A percentile compares a stretch with the other conserved stretches of the same genome.
These are phyloP conservation scores for Chrysanthemum makinoi DNA, from an alignment of 129 eudicot genomes.

Conservation along the genomic window DNA sequence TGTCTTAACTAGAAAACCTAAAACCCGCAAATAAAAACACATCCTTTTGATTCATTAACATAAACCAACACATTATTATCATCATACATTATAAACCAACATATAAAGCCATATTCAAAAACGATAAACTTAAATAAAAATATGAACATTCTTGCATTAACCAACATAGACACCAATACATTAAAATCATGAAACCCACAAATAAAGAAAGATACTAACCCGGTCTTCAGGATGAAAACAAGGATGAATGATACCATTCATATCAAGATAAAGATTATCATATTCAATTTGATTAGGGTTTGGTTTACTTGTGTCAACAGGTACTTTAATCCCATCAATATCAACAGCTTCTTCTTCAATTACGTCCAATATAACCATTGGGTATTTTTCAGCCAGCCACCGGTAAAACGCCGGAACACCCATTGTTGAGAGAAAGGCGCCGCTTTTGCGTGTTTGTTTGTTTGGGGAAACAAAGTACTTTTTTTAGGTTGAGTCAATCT, in stretches of 20 bases:
- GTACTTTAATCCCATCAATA: slow-evolving; percentile 35
- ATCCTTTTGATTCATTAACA: neutral
- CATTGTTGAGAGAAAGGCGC: slow-evolving; percentile 26
- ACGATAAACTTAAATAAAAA: neutral
- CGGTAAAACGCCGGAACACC: slow-evolving; percentile 59
- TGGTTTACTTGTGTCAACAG: slow-evolving; percentile 45
- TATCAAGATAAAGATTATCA: slow-evolving; percentile 50
- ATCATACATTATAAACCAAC: neutral
- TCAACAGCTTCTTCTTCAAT: slow-evolving; percentile 46
- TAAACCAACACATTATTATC: neutral
- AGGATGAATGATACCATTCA: slow-evolving; percentile 56
- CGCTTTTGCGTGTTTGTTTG: neutral
- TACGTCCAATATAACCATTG: slow-evolving; percentile 44
- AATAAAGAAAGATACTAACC: slow-evolving; percentile 1
- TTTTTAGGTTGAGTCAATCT: neutral
- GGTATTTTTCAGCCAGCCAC: slow-evolving; percentile 53
- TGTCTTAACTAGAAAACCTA: too few relatives aligned
- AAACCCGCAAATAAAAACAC: neutral
- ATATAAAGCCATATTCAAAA: too few relatives aligned
- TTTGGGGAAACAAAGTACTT: neutral
- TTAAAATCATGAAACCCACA: too few relatives aligned
- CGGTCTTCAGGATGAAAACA: slow-evolving; percentile 57
- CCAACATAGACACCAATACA: too few relatives aligned
- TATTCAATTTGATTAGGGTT: slow-evolving; percentile 51
- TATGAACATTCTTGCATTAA: neutral